Evolutionary conservation across 2,329 filamentous ascomycete species (phyloP).

Genomic region (Fonsecaea nubica): DNA sequence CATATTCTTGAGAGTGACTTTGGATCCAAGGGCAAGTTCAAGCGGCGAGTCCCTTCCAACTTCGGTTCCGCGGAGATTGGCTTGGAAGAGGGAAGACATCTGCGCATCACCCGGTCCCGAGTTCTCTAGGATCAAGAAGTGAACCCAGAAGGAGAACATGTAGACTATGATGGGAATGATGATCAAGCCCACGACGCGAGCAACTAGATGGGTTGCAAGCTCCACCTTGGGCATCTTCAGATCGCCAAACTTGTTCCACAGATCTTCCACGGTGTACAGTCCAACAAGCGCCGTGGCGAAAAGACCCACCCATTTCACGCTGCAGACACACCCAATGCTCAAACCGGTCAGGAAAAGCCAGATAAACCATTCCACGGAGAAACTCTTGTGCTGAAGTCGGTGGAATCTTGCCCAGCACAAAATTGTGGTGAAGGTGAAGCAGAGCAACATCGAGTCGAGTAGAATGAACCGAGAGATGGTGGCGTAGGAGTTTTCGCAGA

Average conservation of each 20-base stretch:
- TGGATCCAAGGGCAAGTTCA: slow-evolving; percentile 87
- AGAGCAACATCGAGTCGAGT: slow-evolving; percentile 97
- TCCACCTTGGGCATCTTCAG: slow-evolving; percentile 81
- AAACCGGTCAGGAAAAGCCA: slow-evolving; percentile 94
- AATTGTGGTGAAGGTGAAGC: slow-evolving; percentile 96
- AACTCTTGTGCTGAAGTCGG: slow-evolving; percentile 81
- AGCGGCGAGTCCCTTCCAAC: slow-evolving; percentile 94
- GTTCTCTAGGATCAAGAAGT: slow-evolving; percentile 92
- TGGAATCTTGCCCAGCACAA: slow-evolving; percentile 98
- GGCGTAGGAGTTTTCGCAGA: slow-evolving; percentile 99
- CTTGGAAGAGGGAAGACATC: slow-evolving; percentile 99
- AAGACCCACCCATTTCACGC: slow-evolving; percentile 96
- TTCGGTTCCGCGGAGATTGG: slow-evolving; percentile 90
- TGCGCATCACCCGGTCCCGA: slow-evolving; percentile 97
- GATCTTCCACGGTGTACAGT: slow-evolving; percentile 91
- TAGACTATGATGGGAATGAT: slow-evolving; percentile 89
- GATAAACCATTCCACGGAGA: slow-evolving; percentile 88
- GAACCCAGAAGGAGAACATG: slow-evolving; percentile 91
- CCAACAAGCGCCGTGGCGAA: slow-evolving; percentile 96
- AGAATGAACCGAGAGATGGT: slow-evolving; percentile 98
- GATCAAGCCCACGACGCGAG: slow-evolving; percentile 85
- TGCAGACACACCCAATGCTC: slow-evolving; percentile 97
- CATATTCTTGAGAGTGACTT: slow-evolving; percentile 97
- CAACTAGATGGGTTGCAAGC: slow-evolving; percentile 77
- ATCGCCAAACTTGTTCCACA: slow-evolving; percentile 98